Percentiles rank a stretch among this genome's conserved stretches.
These are phyloP conservation scores for Nematocida ausubeli DNA, from an alignment of 371 early-diverging fungal genomes.

Conservation along the genomic window DNA sequence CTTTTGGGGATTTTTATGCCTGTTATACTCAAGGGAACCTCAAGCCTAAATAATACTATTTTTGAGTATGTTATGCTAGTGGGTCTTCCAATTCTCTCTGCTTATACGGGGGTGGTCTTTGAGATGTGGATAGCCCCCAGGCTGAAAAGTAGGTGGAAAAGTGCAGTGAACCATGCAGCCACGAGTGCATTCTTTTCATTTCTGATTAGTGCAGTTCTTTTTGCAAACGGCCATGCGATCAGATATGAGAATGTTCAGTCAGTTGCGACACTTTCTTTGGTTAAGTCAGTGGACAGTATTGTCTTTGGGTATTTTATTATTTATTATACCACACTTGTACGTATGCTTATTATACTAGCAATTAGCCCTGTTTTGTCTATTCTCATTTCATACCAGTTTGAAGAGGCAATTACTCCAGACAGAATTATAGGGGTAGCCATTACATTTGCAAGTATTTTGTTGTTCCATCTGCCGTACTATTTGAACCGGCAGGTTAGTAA, in stretches of 20 bases:
- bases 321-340: neutral
- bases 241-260: neutral
- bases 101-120: conserved; percentile 18
- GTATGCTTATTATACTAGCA: neutral
- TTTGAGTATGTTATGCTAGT: neutral
- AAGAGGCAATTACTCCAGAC: neutral
- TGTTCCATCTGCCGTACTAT: conserved; percentile 16
- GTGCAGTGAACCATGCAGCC: conserved; percentile 25
- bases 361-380: neutral
- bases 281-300: conserved; percentile 13
- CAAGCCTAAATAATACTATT: neutral
- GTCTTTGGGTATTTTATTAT: conserved; percentile 16
- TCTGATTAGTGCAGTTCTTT: neutral
- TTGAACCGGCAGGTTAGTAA: neutral
- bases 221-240: neutral
- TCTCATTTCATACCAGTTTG: conserved; percentile 12
- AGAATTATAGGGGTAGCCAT: neutral
- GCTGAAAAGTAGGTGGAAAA: neutral
- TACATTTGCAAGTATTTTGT: neutral
- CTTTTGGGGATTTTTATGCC: conserved; percentile 28
- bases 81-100: neutral
- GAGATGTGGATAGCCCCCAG: conserved; percentile 17
- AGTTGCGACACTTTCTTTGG: neutral
- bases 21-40: neutral
- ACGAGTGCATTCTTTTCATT: conserved; percentile 15